Evolutionary conservation across 176 grass and related monocot species (phyloP).

Genomic region (Bonia amplexicaulis): DNA sequence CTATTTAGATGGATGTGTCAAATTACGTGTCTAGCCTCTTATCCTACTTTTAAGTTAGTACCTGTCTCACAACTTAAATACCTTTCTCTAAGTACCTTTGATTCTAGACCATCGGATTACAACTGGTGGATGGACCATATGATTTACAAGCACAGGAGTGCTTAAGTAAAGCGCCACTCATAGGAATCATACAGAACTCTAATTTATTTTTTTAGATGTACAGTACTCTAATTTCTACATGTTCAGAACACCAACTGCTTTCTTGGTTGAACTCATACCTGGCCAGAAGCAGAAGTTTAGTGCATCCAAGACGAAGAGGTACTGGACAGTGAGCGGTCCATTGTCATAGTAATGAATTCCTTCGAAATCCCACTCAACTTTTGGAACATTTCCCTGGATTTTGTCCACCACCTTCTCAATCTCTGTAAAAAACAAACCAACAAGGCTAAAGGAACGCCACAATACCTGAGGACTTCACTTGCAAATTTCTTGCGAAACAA

Average conservation of each 20-base stretch:
- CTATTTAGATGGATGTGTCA: too few relatives aligned
- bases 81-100: too few relatives aligned
- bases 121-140: too few relatives aligned
- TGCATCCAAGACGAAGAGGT: slow-evolving; percentile 83
- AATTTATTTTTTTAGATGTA: background rate
- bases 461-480: background rate
- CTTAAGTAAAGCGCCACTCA: background rate
- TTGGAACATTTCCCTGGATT: slow-evolving; percentile 67
- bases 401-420: slow-evolving; percentile 70
- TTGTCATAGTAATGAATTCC: slow-evolving; percentile 93
- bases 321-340: slow-evolving; percentile 79
- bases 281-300: slow-evolving; percentile 97
- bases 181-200: background rate
- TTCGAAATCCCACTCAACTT: slow-evolving; percentile 95
- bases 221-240: background rate
- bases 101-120: too few relatives aligned
- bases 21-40: too few relatives aligned
- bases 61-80: too few relatives aligned
- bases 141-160: too few relatives aligned
- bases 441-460: background rate
- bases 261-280: slow-evolving; percentile 44
- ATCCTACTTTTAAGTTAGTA: too few relatives aligned
- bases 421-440: slow-evolving; percentile 39
- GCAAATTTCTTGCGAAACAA: background rate
- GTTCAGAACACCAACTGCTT: background rate